Conservation (phyloP, 2,329 filamentous ascomycete genomes). For the Colletotrichum eremochloae region DNA sequence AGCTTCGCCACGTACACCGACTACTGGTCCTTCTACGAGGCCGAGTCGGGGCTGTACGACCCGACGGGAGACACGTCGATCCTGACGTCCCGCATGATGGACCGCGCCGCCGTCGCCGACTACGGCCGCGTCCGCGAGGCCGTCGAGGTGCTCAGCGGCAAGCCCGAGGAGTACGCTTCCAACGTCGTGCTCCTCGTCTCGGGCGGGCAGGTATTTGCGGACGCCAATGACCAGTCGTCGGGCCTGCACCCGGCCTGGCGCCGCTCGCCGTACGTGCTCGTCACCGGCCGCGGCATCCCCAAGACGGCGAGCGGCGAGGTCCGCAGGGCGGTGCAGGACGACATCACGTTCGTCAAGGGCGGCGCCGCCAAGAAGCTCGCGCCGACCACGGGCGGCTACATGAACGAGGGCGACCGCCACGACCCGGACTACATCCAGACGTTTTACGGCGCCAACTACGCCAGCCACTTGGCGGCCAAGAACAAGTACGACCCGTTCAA, state of each 20-base stretch:
- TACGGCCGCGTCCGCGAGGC: conserved; percentile 43
- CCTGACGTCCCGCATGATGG: conserved; percentile 49
- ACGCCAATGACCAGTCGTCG: conserved; percentile 45
- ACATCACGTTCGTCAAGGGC: conserved; percentile 49
- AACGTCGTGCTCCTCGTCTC: conserved; percentile 48
- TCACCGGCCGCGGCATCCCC: conserved; percentile 44
- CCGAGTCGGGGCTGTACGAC: conserved; percentile 46
- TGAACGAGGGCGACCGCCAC: conserved; percentile 57
- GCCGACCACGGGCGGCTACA: conserved; percentile 57
- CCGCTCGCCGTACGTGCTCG: conserved; percentile 4
- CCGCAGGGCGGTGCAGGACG: conserved; percentile 44
- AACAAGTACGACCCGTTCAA: conserved; percentile 50
- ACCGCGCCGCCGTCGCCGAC: conserved; percentile 44
- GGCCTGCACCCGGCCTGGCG: conserved; percentile 45
- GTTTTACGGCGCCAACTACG: conserved; percentile 54
- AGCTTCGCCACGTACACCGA: conserved; percentile 45
- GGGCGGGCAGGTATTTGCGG: conserved; percentile 49
- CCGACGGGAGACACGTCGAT: conserved; percentile 44
- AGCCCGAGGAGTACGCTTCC: conserved; percentile 43
- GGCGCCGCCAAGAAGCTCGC: conserved; percentile 52
- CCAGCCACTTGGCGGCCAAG: conserved; percentile 50
- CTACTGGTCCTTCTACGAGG: conserved; percentile 50
- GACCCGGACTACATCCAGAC: conserved; percentile 50
- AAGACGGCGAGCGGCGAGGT: conserved; percentile 40
- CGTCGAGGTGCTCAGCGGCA: conserved; percentile 47